A percentile compares a stretch with the other conserved stretches of the same genome.
Conservation (phyloP, 1,284 basidiomycete species). For the Porodaedalea pini region DNA sequence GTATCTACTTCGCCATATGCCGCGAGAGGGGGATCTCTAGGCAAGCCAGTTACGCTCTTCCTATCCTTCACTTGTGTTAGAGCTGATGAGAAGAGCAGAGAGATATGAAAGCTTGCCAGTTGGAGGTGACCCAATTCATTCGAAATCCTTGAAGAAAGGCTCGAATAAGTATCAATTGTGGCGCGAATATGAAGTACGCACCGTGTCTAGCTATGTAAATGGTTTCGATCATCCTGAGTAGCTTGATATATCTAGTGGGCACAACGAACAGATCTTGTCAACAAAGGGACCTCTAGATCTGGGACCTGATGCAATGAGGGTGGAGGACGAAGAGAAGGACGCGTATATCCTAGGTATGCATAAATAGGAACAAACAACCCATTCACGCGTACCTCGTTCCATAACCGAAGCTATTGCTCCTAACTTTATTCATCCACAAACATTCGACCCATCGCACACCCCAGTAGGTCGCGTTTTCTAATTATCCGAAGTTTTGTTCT, state of each 20-base stretch:
- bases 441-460: constrained; percentile 3
- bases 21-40: constrained; percentile 77
- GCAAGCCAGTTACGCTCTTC: constrained; percentile 65
- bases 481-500: background rate
- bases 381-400: constrained; percentile 2
- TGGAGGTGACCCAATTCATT: constrained; percentile 64
- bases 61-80: constrained; percentile 34
- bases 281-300: background rate
- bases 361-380: constrained; percentile 13
- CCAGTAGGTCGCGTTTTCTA: background rate
- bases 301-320: too few relatives aligned
- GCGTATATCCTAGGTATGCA: background rate
- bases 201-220: constrained; percentile 83
- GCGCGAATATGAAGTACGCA: constrained; percentile 30
- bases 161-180: background rate
- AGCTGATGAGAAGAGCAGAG: background rate
- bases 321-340: background rate
- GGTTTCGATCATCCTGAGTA: constrained; percentile 45
- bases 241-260: background rate
- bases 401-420: constrained; percentile 18
- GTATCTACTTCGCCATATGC: constrained; percentile 63
- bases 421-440: background rate
- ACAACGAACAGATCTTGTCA: too few relatives aligned
- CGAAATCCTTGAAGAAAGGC: constrained; percentile 53
- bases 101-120: constrained; percentile 46